These are phyloP conservation scores for Inonotus obliquus DNA, from an alignment of 1,284 basidiomycete genomes.

Conservation along the genomic window DNA sequence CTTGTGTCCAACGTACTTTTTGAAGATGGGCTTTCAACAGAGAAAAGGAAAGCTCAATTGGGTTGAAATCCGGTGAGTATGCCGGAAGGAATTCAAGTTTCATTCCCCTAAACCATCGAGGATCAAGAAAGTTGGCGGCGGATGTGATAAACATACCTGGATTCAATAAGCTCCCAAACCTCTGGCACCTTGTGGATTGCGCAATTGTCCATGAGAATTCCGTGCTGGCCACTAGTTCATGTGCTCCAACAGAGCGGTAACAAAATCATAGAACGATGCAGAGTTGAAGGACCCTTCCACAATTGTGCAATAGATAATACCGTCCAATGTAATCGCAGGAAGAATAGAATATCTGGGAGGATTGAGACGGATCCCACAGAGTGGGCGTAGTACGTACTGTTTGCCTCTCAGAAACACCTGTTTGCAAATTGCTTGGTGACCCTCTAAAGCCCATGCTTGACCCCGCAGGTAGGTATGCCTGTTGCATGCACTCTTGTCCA, in stretches of 20 bases:
- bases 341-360: too few relatives aligned
- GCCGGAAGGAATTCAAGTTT: constrained; percentile 18
- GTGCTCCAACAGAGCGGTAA: constrained; percentile 26
- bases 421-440: too few relatives aligned
- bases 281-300: constrained; percentile 28
- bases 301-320: constrained; percentile 22
- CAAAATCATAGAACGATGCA: constrained; percentile 24
- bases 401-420: too few relatives aligned
- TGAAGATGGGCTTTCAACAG: constrained; percentile 13
- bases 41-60: constrained; percentile 21
- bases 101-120: too few relatives aligned
- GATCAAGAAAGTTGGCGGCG: too few relatives aligned
- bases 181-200: constrained; percentile 27
- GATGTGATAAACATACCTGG: neutral
- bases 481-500: too few relatives aligned
- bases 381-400: too few relatives aligned
- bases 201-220: constrained; percentile 34
- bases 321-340: constrained; percentile 29
- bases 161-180: constrained; percentile 25
- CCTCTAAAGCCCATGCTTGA: too few relatives aligned
- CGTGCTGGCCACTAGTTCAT: constrained; percentile 28
- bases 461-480: too few relatives aligned
- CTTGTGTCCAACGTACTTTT: too few relatives aligned
- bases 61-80: constrained; percentile 23
- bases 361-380: too few relatives aligned